phyloP scores from a whole-genome alignment of 768 basidiomycete species.

The Mycena metata region DNA sequence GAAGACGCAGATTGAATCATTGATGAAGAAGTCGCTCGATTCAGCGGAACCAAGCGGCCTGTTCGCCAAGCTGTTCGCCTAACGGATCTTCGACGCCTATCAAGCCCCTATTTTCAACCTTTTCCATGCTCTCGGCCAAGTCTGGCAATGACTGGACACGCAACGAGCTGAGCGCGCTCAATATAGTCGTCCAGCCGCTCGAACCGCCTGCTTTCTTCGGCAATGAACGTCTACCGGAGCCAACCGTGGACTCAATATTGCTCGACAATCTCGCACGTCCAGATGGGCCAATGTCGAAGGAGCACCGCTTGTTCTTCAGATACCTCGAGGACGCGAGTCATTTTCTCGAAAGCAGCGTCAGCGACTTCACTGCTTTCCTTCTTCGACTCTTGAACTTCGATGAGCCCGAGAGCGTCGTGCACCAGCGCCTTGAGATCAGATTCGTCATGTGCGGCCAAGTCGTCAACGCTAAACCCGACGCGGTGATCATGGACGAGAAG shows the following conservation, averaged over 20 bases:
- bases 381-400: conserved; percentile 40
- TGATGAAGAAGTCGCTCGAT: no score
- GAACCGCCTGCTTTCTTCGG: not conserved
- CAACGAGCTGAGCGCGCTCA: conserved; percentile 44
- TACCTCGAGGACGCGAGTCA: not conserved
- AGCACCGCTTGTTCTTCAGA: conserved; percentile 21
- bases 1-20: no score
- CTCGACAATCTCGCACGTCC: not conserved
- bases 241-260: not conserved
- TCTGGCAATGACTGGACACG: conserved; percentile 40
- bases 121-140: conserved; percentile 34
- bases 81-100: no score
- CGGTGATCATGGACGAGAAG: conserved; percentile 41
- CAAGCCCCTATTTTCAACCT: no score
- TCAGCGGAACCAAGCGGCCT: no score
- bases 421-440: conserved; percentile 35
- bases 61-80: no score
- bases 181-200: conserved; percentile 31
- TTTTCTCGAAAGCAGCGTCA: not conserved
- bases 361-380: conserved; percentile 42
- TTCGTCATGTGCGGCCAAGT: conserved; percentile 42
- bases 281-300: not conserved
- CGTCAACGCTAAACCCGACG: conserved; percentile 41
- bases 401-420: conserved; percentile 30
- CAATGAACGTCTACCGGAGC: not conserved